A percentile compares a stretch with the other conserved stretches of the same genome.
These are phyloP conservation scores for Hymenotorrendiella dingleyae DNA, from an alignment of 2,329 filamentous ascomycete species.

Conservation along the genomic window DNA sequence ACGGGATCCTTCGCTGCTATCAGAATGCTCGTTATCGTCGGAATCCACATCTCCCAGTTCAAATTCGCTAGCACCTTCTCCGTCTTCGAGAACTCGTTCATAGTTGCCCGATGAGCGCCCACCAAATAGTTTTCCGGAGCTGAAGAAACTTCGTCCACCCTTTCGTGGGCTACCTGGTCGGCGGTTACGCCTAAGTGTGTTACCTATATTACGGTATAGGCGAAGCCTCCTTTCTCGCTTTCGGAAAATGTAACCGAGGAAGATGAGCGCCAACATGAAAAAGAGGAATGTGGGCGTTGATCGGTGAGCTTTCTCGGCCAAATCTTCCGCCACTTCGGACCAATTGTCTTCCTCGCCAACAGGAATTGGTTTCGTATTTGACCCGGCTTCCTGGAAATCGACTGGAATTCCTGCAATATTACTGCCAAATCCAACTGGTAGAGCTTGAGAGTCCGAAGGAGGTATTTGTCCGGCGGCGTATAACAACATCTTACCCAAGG, in stretches of 20 bases:
- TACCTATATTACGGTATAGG: constrained; percentile 48
- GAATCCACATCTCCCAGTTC: constrained; percentile 67
- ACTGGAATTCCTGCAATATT: constrained; percentile 59
- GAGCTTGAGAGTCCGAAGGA: constrained; percentile 48
- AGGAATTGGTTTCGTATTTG: constrained; percentile 33
- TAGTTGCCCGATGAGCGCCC: constrained; percentile 53
- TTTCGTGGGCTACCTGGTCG: constrained; percentile 43
- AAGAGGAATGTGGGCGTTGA: constrained; percentile 68
- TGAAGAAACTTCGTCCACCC: constrained; percentile 41
- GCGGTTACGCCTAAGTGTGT: constrained; percentile 37
- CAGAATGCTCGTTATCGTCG: constrained; percentile 58
- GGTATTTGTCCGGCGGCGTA: constrained; percentile 89
- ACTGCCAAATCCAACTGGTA: constrained; percentile 89
- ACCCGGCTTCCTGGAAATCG: constrained; percentile 82
- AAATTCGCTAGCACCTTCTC: constrained; percentile 61
- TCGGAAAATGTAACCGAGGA: constrained; percentile 67
- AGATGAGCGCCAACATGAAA: constrained; percentile 66
- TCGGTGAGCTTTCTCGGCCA: constrained; percentile 61
- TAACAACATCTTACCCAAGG: constrained; percentile 89
- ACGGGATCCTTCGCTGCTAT: constrained; percentile 51
- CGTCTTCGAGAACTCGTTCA: constrained; percentile 81
- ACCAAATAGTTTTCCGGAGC: constrained; percentile 59
- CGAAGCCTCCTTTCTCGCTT: constrained; percentile 69
- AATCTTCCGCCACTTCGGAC: constrained; percentile 44
- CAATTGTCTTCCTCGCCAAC: constrained; percentile 52